Evolutionary conservation across 352 stramenopile species (phyloP), one percentile per base, ranked within the genome.

Genomic region (Pythium guiyangense): DNA sequence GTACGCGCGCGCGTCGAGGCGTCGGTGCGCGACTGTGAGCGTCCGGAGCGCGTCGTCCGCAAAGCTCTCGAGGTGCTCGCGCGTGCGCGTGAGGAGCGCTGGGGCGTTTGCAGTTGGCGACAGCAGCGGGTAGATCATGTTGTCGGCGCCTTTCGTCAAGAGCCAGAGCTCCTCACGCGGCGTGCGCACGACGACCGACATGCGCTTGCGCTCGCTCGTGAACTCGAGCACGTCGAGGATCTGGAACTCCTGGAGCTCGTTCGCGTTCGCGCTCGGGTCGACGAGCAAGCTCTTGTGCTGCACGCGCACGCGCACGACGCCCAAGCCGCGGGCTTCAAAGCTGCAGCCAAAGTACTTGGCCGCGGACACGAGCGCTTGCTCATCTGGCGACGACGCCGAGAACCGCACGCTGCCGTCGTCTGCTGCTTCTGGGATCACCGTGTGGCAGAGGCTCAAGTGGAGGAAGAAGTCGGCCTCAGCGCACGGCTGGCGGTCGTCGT

Each of bases 131-230:
- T 92, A 76, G 75, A 96, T 90, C 67, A 94, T 79, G 46, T 88
- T 90, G 53, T 96, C 86, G 5, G 85, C 84, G 8, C 86, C 86
- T 66, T 96, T 95, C 65, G 76, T 88, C 50, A 86, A 88, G 29
- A 91, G 59, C 40, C 87, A 48, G 26, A 84, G 78, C 52, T 84
- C 57, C 12, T 52, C 37, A 10, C 66, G 71, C 1, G 73, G 67
- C 37, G 78, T 79, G 29, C 92, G 65, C 14, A 96, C 79, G 25
- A 99, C 70, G 20, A 99, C 88, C 14, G 92, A 98, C 96, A 99
- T 99, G 50, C 97, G 77, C 68, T 99, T 99, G n/a, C 97, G 75
- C 29, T 96, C 81, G 44, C 88, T 97, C 55, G 86, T 91, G 67
- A 93, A 93, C 67, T 93, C 83, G 55, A 86, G 87, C 26, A 93